Evolutionary conservation across 1,284 basidiomycete species (phyloP), one percentile per base, ranked within the genome.

Genomic region (Taiwanofungus camphoratus): DNA sequence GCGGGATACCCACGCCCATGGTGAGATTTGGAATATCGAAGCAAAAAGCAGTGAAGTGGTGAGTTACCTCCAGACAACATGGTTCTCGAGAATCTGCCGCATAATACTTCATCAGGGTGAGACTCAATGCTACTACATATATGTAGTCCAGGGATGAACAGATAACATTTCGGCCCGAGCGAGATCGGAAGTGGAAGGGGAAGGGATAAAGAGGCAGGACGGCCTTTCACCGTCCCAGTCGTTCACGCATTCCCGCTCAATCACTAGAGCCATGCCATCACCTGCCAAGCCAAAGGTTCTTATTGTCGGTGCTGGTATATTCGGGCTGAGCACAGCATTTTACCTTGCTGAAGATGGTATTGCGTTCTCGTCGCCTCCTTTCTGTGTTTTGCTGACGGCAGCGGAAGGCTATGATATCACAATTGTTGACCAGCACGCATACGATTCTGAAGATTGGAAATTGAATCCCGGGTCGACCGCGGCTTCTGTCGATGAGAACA

Each of bases 401-500:
- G 23, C 29, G 33, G 39, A 29, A 16, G 31, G 35, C 36, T 7
- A 41, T 19, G 39, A 41, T 9, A 38, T 46, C 15, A 38, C 45
- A 12, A 38, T 46, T 24, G 42, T 46, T 19, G 45, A 46, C 31
- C 45, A 46, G 40, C 45, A 46, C 30, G 29, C 45, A 13, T 46
- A 46, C 38, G 41, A 46, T 26, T 36, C 39, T 5, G 40, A 46
- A 11, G 45, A 41, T 13, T 46, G 42, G 36, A 46, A 42, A 20
- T 22, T 46, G 16, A 46, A 46, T 18, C 45, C 45, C 6, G 22
- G 30, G 7, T 38, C 45, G 5, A 46, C 40, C n/a, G 45, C 45
- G 3, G 45, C 45, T 2, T 46, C 45, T 4, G 45, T 46, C 16
- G 45, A 46, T 32, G 45, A 46, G 45, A 42, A 46, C 41, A 46